Conservation (phyloP, 1,284 basidiomycete genomes). For the Peniophora sp. region DNA sequence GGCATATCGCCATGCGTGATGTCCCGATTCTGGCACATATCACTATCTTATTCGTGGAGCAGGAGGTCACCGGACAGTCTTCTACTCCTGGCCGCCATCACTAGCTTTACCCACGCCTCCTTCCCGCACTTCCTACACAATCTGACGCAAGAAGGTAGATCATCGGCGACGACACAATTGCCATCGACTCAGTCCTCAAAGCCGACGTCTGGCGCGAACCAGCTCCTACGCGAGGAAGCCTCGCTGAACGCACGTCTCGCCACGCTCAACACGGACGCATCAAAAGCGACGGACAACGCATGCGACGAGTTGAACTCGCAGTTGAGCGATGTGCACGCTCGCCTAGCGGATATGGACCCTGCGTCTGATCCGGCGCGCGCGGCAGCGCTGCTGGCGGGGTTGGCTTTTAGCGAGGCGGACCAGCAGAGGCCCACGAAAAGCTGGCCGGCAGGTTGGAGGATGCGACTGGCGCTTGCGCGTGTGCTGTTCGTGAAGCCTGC, state of each 20-base stretch:
- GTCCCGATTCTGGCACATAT: conserved; percentile 91
- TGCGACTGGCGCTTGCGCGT: conserved; percentile 78
- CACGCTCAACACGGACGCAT: conserved; percentile 68
- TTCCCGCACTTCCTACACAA: too few species aligned
- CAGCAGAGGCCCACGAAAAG: conserved; percentile 77
- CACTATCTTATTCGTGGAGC: conserved; percentile 96
- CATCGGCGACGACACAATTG: conserved; percentile 87
- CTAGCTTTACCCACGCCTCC: too few species aligned
- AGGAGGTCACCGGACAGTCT: conserved; percentile 80
- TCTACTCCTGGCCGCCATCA: too few species aligned
- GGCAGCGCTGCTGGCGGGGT: conserved; percentile 81
- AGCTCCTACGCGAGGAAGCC: conserved; percentile 77
- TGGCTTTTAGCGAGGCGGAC: conserved; percentile 90
- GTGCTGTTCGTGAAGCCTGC: conserved; percentile 94
- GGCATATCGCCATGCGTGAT: conserved; percentile 93
- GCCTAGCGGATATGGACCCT: conserved; percentile 95
- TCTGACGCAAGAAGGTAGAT: too few species aligned
- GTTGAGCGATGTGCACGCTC: conserved; percentile 87
- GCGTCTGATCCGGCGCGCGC: conserved; percentile 94
- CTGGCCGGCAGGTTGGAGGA: conserved; percentile 97
- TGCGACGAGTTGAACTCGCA: conserved; percentile 82
- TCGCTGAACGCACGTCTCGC: conserved; percentile 66
- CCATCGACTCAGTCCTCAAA: conserved; percentile 91
- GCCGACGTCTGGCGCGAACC: conserved; percentile 96
- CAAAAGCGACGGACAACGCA: conserved; percentile 62